Conservation (phyloP, 805 yeast genomes). For the Alloascoidea africana region DNA sequence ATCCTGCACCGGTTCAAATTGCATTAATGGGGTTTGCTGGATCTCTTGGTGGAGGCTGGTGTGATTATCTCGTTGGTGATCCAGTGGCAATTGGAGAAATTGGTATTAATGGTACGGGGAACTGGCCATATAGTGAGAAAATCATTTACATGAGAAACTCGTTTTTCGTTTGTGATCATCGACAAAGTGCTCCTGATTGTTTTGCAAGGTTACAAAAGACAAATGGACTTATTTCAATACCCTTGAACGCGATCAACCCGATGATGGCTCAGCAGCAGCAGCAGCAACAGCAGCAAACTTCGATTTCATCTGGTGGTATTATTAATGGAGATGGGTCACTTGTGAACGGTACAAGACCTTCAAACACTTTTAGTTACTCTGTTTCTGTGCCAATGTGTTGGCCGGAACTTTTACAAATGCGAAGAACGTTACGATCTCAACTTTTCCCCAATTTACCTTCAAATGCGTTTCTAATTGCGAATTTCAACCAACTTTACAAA, state of each 20-base stretch:
- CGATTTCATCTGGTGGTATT: too few relatives aligned
- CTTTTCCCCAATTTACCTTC: slow-evolving; percentile 14
- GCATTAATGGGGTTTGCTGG: slow-evolving; percentile 20
- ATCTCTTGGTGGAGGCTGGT: slow-evolving; percentile 16
- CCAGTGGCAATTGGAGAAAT: slow-evolving; percentile 7
- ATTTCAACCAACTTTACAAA: slow-evolving; percentile 19
- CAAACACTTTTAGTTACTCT: too few relatives aligned
- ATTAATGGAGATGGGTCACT: too few relatives aligned
- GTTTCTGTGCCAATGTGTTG: slow-evolving; percentile 7
- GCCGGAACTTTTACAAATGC: slow-evolving; percentile 10
- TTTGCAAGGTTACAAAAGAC: background rate
- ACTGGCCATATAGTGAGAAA: slow-evolving; percentile 11
- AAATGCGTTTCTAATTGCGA: slow-evolving; percentile 14
- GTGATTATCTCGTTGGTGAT: slow-evolving; percentile 16
- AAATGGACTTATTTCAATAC: too few relatives aligned
- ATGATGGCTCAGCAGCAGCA: too few relatives aligned
- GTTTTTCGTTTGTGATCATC: slow-evolving; percentile 19
- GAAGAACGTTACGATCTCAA: slow-evolving; percentile 10
- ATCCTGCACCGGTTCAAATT: slow-evolving; percentile 17
- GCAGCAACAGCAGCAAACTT: too few relatives aligned
- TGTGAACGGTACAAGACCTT: background rate
- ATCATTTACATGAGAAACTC: slow-evolving; percentile 15
- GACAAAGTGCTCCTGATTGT: slow-evolving; percentile 15
- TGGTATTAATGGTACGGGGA: background rate
- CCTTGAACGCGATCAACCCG: too few relatives aligned